phyloP scores from a whole-genome alignment of 176 grass and related monocot genomes.

The Themeda triandra region DNA sequence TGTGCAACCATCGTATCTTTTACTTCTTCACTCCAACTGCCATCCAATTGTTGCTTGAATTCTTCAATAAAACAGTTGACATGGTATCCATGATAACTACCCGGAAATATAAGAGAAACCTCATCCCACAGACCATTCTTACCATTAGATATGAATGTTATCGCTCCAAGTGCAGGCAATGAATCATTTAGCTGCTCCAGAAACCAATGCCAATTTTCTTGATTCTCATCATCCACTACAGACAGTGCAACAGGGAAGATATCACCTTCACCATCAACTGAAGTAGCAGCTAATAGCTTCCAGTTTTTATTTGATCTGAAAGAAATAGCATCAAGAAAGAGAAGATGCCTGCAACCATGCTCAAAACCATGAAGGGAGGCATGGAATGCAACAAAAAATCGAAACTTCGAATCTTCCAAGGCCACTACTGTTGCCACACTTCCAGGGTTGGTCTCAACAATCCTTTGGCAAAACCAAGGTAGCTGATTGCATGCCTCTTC shows the following conservation, averaged over 20 bases:
- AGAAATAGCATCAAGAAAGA: constrained; percentile 79
- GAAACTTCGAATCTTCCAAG: constrained; percentile 74
- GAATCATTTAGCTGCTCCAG: constrained; percentile 60
- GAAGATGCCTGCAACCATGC: constrained; percentile 78
- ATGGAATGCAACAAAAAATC: constrained; percentile 83
- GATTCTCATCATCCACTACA: constrained; percentile 63
- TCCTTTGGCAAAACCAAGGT: constrained; percentile 85
- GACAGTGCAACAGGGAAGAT: constrained; percentile 79
- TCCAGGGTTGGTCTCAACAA: constrained; percentile 81
- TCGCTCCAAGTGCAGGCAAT: constrained; percentile 42
- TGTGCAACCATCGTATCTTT: constrained; percentile 66
- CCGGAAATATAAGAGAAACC: constrained; percentile 63
- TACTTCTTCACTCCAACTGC: constrained; percentile 63
- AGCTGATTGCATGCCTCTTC: constrained; percentile 82
- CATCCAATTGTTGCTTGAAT: constrained; percentile 73
- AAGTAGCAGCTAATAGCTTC: constrained; percentile 74
- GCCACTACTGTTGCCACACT: constrained; percentile 68
- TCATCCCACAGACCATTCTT: constrained; percentile 79
- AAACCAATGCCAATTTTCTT: constrained; percentile 93
- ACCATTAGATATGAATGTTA: constrained; percentile 87
- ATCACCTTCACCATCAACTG: constrained; percentile 72
- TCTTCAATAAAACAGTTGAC: constrained; percentile 68
- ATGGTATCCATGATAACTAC: constrained; percentile 68
- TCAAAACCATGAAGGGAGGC: constrained; percentile 91
- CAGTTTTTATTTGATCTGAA: constrained; percentile 72